These are phyloP conservation scores for Candida awuae DNA, from an alignment of 805 yeast species.

Conservation along the genomic window DNA sequence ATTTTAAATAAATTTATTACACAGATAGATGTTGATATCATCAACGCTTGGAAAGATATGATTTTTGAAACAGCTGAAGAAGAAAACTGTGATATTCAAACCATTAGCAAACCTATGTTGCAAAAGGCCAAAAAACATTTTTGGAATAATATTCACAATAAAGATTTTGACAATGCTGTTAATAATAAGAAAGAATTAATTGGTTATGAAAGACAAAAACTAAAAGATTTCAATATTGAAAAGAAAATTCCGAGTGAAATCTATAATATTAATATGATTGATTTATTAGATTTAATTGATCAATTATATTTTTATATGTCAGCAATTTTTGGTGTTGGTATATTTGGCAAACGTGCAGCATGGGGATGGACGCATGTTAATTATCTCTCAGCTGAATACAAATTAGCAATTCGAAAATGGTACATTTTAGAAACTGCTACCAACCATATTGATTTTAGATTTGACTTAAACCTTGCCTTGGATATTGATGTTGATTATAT, in stretches of 20 bases:
- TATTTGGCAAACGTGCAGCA: constrained; percentile 21
- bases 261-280: constrained; percentile 1
- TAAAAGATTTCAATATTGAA: neutral
- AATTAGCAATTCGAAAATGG: constrained; percentile 17
- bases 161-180: neutral
- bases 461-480: no score
- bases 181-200: neutral
- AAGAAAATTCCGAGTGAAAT: constrained; percentile 2
- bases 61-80: neutral
- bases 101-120: neutral
- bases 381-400: constrained; percentile 17
- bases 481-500: no score
- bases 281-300: constrained; percentile 5
- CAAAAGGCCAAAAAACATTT: constrained; percentile 1
- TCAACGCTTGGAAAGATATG: constrained; percentile 7
- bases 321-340: constrained; percentile 18
- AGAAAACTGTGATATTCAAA: neutral
- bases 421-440: constrained; percentile 5
- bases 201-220: neutral
- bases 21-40: constrained; percentile 7
- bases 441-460: constrained; percentile 5
- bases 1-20: constrained; percentile 3
- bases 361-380: constrained; percentile 25
- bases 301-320: constrained; percentile 22
- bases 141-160: neutral